phyloP scores from a whole-genome alignment of 2,329 filamentous ascomycete genomes.

The Chrysoporthe deuterocubensis region DNA sequence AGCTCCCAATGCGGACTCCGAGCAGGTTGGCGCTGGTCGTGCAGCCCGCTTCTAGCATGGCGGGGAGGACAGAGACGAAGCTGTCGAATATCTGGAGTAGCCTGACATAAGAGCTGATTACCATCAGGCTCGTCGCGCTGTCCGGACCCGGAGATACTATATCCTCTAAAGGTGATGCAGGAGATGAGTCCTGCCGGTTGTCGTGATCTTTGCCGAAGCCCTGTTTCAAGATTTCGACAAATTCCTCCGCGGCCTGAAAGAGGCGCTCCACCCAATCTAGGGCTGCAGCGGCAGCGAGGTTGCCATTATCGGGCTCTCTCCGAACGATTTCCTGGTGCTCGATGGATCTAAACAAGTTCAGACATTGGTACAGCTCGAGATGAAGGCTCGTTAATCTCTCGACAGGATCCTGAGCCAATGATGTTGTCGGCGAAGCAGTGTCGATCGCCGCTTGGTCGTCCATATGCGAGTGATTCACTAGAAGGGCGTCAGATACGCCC shows the following conservation, averaged over 20 bases:
- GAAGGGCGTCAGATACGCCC: neutral
- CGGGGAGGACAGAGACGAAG: conserved; percentile 6
- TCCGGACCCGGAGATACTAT: neutral
- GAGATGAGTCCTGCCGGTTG: neutral
- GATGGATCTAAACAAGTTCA: conserved; percentile 8
- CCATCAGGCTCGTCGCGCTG: conserved; percentile 12
- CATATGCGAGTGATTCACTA: neutral
- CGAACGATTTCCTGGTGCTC: neutral
- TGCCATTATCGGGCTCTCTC: neutral
- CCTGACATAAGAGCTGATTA: conserved; percentile 9
- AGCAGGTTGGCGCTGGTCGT: neutral
- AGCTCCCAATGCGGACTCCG: conserved; percentile 10
- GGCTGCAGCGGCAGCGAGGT: neutral
- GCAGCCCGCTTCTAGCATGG: neutral
- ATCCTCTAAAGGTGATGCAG: neutral
- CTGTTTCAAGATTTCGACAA: conserved; percentile 8
- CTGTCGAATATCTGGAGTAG: conserved; percentile 10
- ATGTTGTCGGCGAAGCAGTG: neutral
- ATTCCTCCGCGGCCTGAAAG: conserved; percentile 6
- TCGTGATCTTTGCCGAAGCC: neutral
- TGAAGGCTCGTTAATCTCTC: conserved; percentile 10
- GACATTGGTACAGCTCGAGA: conserved; percentile 14
- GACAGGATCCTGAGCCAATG: conserved; percentile 6
- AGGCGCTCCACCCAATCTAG: conserved; percentile 11
- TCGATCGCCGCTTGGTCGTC: neutral